Evolutionary conservation across 768 basidiomycete genomes (phyloP).

Genomic region (Naematelia encephala): DNA sequence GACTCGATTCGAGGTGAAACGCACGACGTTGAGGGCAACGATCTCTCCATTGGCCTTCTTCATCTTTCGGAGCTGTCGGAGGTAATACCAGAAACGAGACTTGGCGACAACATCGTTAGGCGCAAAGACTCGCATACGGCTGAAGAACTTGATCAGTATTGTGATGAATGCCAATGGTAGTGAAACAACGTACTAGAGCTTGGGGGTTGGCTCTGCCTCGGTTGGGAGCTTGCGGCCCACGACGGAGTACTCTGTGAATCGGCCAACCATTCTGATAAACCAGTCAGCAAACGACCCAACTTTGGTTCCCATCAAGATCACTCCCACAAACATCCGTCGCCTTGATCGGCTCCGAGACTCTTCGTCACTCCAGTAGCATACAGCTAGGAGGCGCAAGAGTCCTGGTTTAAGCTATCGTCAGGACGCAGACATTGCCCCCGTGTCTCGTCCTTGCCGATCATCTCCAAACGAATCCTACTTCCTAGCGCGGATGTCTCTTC

Average conservation of each 20-base stretch:
- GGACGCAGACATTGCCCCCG: slow-evolving; percentile 46
- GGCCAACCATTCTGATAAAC: slow-evolving; percentile 51
- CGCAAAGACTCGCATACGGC: slow-evolving; percentile 97
- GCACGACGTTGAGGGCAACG: slow-evolving; percentile 93
- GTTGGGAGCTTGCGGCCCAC: slow-evolving; percentile 96
- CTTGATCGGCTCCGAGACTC: slow-evolving; percentile 25
- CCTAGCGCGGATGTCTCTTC: slow-evolving; percentile 1
- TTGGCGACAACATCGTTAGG: slow-evolving; percentile 98
- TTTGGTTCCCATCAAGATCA: background rate
- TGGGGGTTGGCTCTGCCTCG: slow-evolving; percentile 85
- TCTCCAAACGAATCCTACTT: background rate
- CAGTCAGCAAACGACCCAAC: no score
- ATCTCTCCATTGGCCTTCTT: slow-evolving; percentile 99
- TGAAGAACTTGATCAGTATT: slow-evolving; percentile 10
- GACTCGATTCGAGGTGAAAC: slow-evolving; percentile 65
- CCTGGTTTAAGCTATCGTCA: slow-evolving; percentile 33
- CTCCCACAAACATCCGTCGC: background rate
- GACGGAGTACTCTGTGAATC: slow-evolving; percentile 81
- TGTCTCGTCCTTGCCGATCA: slow-evolving; percentile 39
- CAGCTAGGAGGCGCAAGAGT: slow-evolving; percentile 7
- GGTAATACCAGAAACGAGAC: slow-evolving; percentile 99
- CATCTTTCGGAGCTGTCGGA: slow-evolving; percentile 96
- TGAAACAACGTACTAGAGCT: slow-evolving; percentile 65
- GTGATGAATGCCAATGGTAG: background rate
- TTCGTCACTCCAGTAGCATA: slow-evolving; percentile 7